Base-by-base conservation (phyloP, 148 eudicot species). In the Heliosperma pusillum region DNA sequence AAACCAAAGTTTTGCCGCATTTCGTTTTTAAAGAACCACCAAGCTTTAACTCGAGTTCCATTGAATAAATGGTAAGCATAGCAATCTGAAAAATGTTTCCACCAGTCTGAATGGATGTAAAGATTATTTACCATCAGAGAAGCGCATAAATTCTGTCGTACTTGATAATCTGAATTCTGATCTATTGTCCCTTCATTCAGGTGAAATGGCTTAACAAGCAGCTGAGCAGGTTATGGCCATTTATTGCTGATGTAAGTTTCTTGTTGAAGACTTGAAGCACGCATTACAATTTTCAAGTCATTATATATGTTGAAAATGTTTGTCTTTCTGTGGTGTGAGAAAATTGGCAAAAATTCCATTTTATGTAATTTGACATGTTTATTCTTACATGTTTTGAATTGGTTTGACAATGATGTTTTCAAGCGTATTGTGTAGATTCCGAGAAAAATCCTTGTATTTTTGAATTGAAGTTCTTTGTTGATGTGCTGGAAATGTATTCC, bases 121-220 rank as follows among this genome's bases (percentile, higher is more conserved):
- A 33, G 20, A 64, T 3, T 40, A 66, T 6, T 63, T n/a, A 17
- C 21, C n/a, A 10, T 30, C 73, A 20, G 17, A 44, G 50, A 66
- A 58, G 62, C 62, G 42, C 40, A 57, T 22, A 20, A 56, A 6
- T 30, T 12, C 9, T 62, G 27, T 13, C 19, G 44, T 29, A 56
- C 33, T 53, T 69, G 10, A 47, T 56, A 57, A 42, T 66, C 16
- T 76, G 44, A 66, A 57, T 26, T 66, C 10, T 76, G 44, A 66
- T 80, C 3, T 73, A 15, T 59, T 22, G 61, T 36, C 24, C 44
- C 70, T 76, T 85, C 73, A 15, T 82, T 78, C 91, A 93, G 97
- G 98, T 89, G 78, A 93, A 93, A 77, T 94, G 98, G 98, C 81
- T 94, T 66, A 94, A 91, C 84, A 90, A 90, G 70, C 91, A 84